phyloP scores from a whole-genome alignment of 176 grass and related monocot genomes.

The Poa pratensis region DNA sequence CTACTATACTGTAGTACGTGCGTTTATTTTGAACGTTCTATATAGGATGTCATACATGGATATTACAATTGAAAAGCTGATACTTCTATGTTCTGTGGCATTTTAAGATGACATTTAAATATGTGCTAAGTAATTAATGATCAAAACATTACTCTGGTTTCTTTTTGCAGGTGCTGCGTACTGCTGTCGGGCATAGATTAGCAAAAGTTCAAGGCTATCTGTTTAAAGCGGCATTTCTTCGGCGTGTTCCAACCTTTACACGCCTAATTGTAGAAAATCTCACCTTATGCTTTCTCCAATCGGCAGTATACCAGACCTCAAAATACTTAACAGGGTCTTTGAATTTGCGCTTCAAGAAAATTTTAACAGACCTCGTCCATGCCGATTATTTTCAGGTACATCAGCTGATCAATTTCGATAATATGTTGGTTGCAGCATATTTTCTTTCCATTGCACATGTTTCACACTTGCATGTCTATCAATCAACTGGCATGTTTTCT shows the following conservation, averaged over 20 bases:
- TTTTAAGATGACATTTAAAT: conserved; percentile 10
- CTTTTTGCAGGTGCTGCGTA: conserved; percentile 78
- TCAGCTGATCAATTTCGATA: not conserved
- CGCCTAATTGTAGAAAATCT: conserved; percentile 87
- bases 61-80: not conserved
- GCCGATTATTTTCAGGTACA: conserved; percentile 93
- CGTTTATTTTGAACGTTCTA: not conserved
- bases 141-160: conserved; percentile 22
- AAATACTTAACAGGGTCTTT: conserved; percentile 90
- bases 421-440: conserved; percentile 3
- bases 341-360: conserved; percentile 88
- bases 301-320: conserved; percentile 75
- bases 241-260: conserved; percentile 76
- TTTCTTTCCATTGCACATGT: not conserved
- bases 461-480: conserved; percentile 29
- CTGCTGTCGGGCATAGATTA: conserved; percentile 91
- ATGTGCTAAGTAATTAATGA: conserved; percentile 23
- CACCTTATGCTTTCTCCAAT: conserved; percentile 91
- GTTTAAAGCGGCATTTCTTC: conserved; percentile 96
- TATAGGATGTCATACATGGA: not conserved
- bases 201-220: conserved; percentile 95
- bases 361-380: conserved; percentile 93
- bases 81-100: not conserved
- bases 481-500: conserved; percentile 18
- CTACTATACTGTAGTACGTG: not conserved